phyloP scores from a whole-genome alignment of 129 eudicot genomes.

The Artemisia tridentata region DNA sequence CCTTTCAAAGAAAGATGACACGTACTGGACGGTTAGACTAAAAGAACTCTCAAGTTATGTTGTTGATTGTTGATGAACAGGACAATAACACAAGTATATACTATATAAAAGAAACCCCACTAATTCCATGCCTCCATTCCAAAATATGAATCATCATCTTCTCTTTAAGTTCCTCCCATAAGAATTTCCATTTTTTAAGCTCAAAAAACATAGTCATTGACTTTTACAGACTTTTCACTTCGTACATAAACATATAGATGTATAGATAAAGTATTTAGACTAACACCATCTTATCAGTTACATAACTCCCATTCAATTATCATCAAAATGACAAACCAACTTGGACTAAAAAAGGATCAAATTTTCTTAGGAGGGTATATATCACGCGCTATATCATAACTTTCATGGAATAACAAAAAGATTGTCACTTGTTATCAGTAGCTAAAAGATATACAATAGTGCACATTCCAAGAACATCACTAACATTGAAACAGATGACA shows the following conservation, averaged over 20 bases:
- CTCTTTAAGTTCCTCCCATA: too few relatives aligned
- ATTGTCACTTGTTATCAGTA: not conserved
- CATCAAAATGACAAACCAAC: not conserved
- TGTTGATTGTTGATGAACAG: too few relatives aligned
- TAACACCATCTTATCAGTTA: not conserved
- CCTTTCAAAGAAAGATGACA: not conserved
- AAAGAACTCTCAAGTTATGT: not conserved
- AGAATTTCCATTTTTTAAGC: too few relatives aligned
- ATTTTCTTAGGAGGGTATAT: not conserved
- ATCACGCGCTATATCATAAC: not conserved
- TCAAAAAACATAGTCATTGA: not conserved
- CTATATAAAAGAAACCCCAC: too few relatives aligned
- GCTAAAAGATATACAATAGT: not conserved
- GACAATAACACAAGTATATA: too few relatives aligned
- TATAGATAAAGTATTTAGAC: not conserved
- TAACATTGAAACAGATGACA: conserved; percentile 2
- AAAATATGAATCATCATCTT: too few relatives aligned
- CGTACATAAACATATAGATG: not conserved
- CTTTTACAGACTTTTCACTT: conserved; percentile 1
- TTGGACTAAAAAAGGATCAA: not conserved
- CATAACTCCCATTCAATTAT: not conserved
- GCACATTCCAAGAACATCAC: not conserved
- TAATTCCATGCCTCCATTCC: too few relatives aligned
- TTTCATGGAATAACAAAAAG: not conserved
- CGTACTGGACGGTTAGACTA: too few relatives aligned